Evolutionary conservation across 768 basidiomycete genomes (phyloP), one percentile per base, ranked within the genome.

Genomic region (Ramaria rubella): DNA sequence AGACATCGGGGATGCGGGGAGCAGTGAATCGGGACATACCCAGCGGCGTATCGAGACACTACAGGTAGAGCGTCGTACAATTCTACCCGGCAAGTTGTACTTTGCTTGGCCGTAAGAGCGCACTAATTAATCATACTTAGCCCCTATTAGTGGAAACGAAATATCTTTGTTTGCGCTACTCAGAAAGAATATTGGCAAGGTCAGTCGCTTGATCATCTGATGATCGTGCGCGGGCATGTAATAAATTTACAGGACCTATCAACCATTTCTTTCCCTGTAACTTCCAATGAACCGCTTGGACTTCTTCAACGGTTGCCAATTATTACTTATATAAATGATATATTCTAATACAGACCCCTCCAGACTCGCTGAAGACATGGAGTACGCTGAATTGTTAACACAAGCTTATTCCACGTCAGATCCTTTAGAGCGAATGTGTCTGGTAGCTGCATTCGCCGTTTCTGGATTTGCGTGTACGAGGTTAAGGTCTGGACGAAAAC

Each of bases 101-200:
- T 38, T 38, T 38, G n/a, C 36, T 38, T n/a, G n/a, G 11, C 36
- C 36, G 11, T 11, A 11, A 38, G 12, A 12, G 9, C n/a, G n/a
- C 44, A 24, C 23, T 9, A n/a, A 24, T 24, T 46, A 9, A 46
- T 12, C 44, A 46, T 24, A 24, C 9, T 46, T 46, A 46, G 44
- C 44, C 23, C 61, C 64, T 9, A 54, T 56, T 12, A 64, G 60
- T 23, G 81, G 79, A 3, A 90, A 92, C 52, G 88, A 93, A 70
- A 87, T 88, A 9, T 90, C 89, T 64, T 71, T 93, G 33, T 90
- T 92, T 63, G 72, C 85, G 1, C 82, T 93, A 30, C 70, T 94
- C 45, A 90, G 90, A 73, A 92, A 90, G 72, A 93, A 90, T 63
- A 85, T 93, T 46, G 90, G 90, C 52, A 92, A 91, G 76, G 90